Conservation (phyloP, 1,284 basidiomycete genomes). For the Austroboletus rostrupii region DNA sequence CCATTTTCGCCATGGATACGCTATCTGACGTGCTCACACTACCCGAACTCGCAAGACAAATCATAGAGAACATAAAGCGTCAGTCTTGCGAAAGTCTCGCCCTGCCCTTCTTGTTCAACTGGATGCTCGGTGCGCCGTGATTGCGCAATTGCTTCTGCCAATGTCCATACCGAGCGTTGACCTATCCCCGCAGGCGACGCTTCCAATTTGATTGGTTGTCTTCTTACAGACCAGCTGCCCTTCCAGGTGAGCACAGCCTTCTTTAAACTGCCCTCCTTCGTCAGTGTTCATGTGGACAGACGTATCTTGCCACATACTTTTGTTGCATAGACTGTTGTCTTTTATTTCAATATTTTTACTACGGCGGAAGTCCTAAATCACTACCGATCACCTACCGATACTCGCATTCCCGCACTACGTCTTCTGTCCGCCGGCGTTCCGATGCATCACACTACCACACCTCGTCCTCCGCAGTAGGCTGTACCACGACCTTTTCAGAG, state of each 20-base stretch:
- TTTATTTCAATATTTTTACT: slow-evolving; percentile 78
- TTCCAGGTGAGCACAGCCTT: slow-evolving; percentile 69
- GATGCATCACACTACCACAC: slow-evolving; percentile 62
- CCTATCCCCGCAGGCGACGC: slow-evolving; percentile 61
- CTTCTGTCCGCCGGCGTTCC: slow-evolving; percentile 43
- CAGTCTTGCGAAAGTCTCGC: slow-evolving; percentile 84
- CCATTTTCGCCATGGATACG: slow-evolving; percentile 4
- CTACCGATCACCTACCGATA: slow-evolving; percentile 35
- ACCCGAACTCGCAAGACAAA: slow-evolving; percentile 48
- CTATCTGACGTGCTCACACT: slow-evolving; percentile 10
- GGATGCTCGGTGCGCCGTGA: slow-evolving; percentile 71
- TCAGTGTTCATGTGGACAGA: slow-evolving; percentile 44
- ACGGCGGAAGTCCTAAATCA: slow-evolving; percentile 38
- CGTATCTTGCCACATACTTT: slow-evolving; percentile 85
- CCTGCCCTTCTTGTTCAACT: slow-evolving; percentile 85
- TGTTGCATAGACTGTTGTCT: slow-evolving; percentile 74
- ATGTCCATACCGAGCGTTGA: slow-evolving; percentile 6
- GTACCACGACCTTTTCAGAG: slow-evolving; percentile 62
- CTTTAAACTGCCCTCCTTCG: neutral
- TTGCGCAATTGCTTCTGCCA: slow-evolving; percentile 1
- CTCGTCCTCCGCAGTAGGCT: slow-evolving; percentile 61
- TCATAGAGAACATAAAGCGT: slow-evolving; percentile 72
- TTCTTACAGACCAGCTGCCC: slow-evolving; percentile 88
- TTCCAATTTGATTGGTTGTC: slow-evolving; percentile 86
- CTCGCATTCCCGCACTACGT: slow-evolving; percentile 41